Percentiles rank a stretch among this genome's conserved stretches.
phyloP scores from a whole-genome alignment of 257 asterid species.

The Fraxinus quadrangulata region DNA sequence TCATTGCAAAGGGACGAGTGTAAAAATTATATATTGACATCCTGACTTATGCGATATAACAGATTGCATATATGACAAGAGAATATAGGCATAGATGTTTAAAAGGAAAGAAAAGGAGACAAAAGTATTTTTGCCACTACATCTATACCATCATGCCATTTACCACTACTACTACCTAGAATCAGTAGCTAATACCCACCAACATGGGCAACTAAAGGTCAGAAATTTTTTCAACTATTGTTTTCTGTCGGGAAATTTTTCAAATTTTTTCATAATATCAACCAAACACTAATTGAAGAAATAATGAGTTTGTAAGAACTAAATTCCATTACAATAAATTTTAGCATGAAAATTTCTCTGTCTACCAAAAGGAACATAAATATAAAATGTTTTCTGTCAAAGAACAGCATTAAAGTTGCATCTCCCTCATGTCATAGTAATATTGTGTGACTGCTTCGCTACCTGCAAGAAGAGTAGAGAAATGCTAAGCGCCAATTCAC shows the following conservation, averaged over 20 bases:
- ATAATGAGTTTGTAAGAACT: neutral
- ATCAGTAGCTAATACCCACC: neutral
- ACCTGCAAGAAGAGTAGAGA: neutral
- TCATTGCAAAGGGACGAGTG: conserved; percentile 14
- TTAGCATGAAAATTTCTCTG: neutral
- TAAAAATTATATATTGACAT: conserved; percentile 25
- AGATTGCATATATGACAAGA: conserved; percentile 18
- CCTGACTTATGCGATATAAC: conserved; percentile 9
- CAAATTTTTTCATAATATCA: neutral
- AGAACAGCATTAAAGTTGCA: neutral
- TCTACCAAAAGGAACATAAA: neutral
- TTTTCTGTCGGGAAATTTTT: neutral
- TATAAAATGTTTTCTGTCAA: neutral
- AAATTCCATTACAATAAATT: neutral
- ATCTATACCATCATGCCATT: conserved; percentile 14
- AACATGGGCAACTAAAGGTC: neutral
- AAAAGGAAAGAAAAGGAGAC: conserved; percentile 6
- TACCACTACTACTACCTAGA: conserved; percentile 7
- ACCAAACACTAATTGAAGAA: neutral
- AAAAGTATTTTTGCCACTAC: conserved; percentile 11
- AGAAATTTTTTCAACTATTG: neutral
- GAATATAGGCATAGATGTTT: neutral
- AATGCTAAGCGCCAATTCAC: neutral
- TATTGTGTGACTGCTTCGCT: neutral
- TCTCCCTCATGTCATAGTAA: neutral